Evolutionary conservation across 2,329 filamentous ascomycete genomes (phyloP).

Genomic region (Meredithiella fracta): DNA sequence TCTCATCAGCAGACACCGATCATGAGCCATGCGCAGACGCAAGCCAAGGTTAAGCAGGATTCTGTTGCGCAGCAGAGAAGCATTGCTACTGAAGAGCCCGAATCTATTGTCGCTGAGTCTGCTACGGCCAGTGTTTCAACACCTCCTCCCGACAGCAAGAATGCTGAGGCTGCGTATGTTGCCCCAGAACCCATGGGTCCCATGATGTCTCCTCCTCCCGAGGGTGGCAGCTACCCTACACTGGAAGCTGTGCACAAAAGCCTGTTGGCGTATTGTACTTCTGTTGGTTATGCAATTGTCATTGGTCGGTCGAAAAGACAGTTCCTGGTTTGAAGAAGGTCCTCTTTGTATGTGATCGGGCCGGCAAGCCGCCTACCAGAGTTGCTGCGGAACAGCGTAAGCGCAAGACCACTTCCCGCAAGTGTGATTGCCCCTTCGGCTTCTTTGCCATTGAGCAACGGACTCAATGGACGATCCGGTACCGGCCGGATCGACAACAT

Average conservation of each 20-base stretch:
- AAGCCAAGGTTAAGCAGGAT: conserved; percentile 23
- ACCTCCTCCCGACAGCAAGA: conserved; percentile 23
- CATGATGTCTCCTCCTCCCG: conserved; percentile 46
- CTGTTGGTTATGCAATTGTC: conserved; percentile 51
- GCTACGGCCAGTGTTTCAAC: not conserved
- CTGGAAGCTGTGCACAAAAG: conserved; percentile 49
- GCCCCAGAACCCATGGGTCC: conserved; percentile 38
- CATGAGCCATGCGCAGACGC: conserved; percentile 15
- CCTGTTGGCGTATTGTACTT: conserved; percentile 47
- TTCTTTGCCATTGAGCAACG: conserved; percentile 53
- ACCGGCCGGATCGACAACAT: conserved; percentile 42
- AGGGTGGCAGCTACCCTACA: conserved; percentile 47
- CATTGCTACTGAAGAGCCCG: conserved; percentile 10
- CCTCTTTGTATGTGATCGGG: conserved; percentile 49
- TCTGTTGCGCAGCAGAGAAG: conserved; percentile 6
- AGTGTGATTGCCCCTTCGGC: conserved; percentile 53
- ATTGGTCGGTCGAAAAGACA: conserved; percentile 53
- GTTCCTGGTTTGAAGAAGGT: conserved; percentile 52
- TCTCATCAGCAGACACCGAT: conserved; percentile 11
- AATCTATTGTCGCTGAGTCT: conserved; percentile 28
- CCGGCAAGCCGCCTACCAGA: conserved; percentile 43
- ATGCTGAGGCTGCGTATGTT: conserved; percentile 32
- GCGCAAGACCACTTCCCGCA: conserved; percentile 49
- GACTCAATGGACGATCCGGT: conserved; percentile 50
- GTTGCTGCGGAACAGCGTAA: conserved; percentile 49